Evolutionary conservation across 352 stramenopile species (phyloP).

Genomic region (Pseudoperonospora humuli): DNA sequence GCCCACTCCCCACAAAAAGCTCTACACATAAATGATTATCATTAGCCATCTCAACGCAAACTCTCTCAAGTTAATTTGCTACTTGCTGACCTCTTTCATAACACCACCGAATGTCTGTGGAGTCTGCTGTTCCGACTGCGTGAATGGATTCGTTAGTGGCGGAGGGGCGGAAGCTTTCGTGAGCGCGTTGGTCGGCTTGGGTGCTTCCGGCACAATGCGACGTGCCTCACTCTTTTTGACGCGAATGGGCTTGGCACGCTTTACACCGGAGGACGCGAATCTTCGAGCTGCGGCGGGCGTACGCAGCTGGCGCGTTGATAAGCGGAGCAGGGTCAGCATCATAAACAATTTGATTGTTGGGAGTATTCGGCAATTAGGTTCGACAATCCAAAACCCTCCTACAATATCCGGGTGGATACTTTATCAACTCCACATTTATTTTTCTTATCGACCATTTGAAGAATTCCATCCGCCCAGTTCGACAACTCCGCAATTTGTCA

Average conservation of each 20-base stretch:
- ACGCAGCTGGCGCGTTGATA: background rate
- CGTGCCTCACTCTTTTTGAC: slow-evolving; percentile 66
- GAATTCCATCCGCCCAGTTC: too few relatives aligned
- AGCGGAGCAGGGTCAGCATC: slow-evolving; percentile 6
- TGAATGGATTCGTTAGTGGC: slow-evolving; percentile 22
- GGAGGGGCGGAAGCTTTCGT: slow-evolving; percentile 17
- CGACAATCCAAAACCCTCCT: too few relatives aligned
- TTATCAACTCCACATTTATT: too few relatives aligned
- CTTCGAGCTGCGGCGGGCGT: slow-evolving; percentile 12
- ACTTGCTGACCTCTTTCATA: slow-evolving; percentile 49
- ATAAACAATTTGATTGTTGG: too few relatives aligned
- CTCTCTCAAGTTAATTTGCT: background rate
- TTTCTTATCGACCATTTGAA: too few relatives aligned
- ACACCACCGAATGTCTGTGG: slow-evolving; percentile 52
- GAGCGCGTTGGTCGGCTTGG: slow-evolving; percentile 42
- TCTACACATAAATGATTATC: slow-evolving; percentile 27
- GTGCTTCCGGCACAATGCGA: slow-evolving; percentile 36
- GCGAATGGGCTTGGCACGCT: slow-evolving; percentile 55
- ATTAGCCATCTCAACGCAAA: background rate
- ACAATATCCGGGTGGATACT: too few relatives aligned
- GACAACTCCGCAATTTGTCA: too few relatives aligned
- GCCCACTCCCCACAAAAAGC: slow-evolving; percentile 69
- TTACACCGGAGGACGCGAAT: slow-evolving; percentile 35
- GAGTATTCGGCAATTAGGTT: too few relatives aligned
- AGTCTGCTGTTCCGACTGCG: slow-evolving; percentile 32